Evolutionary conservation across 2,329 filamentous ascomycete genomes (phyloP), one percentile per base, ranked within the genome.

Genomic region (Lizonia empirigonia): DNA sequence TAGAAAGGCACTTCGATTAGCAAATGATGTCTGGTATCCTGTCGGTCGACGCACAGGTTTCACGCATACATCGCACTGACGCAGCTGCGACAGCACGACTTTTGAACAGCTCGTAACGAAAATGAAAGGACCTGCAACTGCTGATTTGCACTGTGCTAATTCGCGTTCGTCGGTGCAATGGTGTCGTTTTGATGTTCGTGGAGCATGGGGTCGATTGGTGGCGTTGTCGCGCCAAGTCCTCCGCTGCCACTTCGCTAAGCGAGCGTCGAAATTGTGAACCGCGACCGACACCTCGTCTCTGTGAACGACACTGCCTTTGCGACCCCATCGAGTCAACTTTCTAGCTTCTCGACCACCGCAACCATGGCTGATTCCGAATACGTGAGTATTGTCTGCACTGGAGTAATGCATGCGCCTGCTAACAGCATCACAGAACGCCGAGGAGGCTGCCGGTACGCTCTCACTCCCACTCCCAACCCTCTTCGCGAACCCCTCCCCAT

Each of bases 311-410:
- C 59, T 63, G 65, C 65, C 62, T 13, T 39, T 60, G 60, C 65
- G 62, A 67, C 62, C 56, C 59, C 59, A 65, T 67, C 70, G 67
- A 72, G 67, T 67, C 66, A 68, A 65, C 64, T 65, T 64, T 70
- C 71, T 73, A 74, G 74, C 70, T 64, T 77, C 71, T 74, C 70
- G 70, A 74, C 56, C 69, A 75, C 77, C 78, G 80, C 81, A 83
- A 89, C 77, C 82, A 93, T 93, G 90, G 90, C 90, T 86, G 90
- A 93, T 84, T 76, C 80, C 72, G 88, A 91, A 82, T 94, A 94
- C 83, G 89, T 92, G 84, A 80, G 89, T 89, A 70, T 61, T 62
- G 64, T 65, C 38, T 59, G 15, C 23, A 41, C 18, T 8, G 16
- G 18, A 34, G 9, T 20, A 27, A 5, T 18, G 32, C 20, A 41